Base-by-base conservation (phyloP, 805 yeast genomes). In the Hanseniaspora opuntiae region DNA sequence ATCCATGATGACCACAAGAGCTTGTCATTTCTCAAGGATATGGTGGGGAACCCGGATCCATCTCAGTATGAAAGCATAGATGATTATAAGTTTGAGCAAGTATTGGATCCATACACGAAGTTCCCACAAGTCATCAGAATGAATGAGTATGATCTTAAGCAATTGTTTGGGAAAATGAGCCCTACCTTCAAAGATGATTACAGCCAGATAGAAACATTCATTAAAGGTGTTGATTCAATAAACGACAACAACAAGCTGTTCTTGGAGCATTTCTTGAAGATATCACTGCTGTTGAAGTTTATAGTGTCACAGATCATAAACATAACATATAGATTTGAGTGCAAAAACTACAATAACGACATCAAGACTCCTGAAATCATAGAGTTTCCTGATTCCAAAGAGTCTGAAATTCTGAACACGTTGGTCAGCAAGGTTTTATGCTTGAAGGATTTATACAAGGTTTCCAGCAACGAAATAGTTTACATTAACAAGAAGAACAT, bases 141-240 rank as follows among this genome's bases (percentile, higher is more conserved):
- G 12, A 51, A 51, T 30, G 54, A 51, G 14, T 44, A 35, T 37
- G 54, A 51, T 24, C 22, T 51, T 9, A 42, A 44, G 17, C n/a
- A 17, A 2, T 19, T 51, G 5, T 51, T 51, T 37, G 12, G 42
- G 3, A 51, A 44, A 16, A 17, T 51, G 17, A 22, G 35, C 16
- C 4, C 6, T 5, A 10, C 7, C 16, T 51, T 51, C 16, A 44
- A 44, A 20, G 19, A n/a, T 2, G 48, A 51, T 19, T 51, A 51
- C 20, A 19, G 37, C 1, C 30, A 36, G 20, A n/a, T 44, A 14
- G 48, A 51, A 36, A 9, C 32, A 6, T 19, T 16, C 3, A 22
- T 48, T 17, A 41, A 48, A 9, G n/a, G n/a, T 11, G 24, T 48
- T 10, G 28, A 20, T 3, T n/a, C 35, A 4, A n/a, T 25, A n/a